Base-by-base conservation (phyloP, 176 grass and related monocot species). In the Poa pratensis region DNA sequence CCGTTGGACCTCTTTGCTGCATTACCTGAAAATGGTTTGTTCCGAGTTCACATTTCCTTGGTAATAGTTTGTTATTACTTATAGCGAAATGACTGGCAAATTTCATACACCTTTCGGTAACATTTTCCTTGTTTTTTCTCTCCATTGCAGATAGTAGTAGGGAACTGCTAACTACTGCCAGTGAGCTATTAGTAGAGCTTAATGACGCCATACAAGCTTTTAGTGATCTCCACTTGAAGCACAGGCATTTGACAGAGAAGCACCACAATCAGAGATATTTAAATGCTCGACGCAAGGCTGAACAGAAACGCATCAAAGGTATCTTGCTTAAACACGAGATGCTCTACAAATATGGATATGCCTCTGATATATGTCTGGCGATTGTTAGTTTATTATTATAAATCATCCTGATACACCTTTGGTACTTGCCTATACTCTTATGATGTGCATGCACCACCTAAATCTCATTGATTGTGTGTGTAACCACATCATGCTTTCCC, bases 241-340 rank as follows among this genome's bases (percentile, higher is more conserved):
- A 97, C 85, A 90, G 61, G 46, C 82, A 87, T 61, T 75, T 95
- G 64, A 78, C 87, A 82, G 80, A 80, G 46, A 85, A 83, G 52
- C 77, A 87, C 54, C 92, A 91, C 30, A 83, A 91, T 40, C 85
- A 91, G 55, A 89, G 80, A 87, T 89, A 93, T 82, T 66, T 19
- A 1, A 89, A 64, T 85, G 75, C 82, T 51, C 83, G 50, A 85
- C 86, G 82, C 69, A 97, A 86, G 83, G 89, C 87, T 77, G 87
- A 95, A 82, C 89, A 89, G 61, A 93, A 91, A 93, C 78, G 80
- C 23, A 72, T 97, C 24, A 86, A 71, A 97, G 95, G 95, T 97
- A 95, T 72, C 28, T 77, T 90, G 5, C 64, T 78, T 77, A 86
- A 69, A 68, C 63, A 69, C 46, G 5, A 68, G 87, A 70, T 55